Base-by-base conservation (phyloP, 2,329 filamentous ascomycete genomes). In the Botrytis pseudocinerea region DNA sequence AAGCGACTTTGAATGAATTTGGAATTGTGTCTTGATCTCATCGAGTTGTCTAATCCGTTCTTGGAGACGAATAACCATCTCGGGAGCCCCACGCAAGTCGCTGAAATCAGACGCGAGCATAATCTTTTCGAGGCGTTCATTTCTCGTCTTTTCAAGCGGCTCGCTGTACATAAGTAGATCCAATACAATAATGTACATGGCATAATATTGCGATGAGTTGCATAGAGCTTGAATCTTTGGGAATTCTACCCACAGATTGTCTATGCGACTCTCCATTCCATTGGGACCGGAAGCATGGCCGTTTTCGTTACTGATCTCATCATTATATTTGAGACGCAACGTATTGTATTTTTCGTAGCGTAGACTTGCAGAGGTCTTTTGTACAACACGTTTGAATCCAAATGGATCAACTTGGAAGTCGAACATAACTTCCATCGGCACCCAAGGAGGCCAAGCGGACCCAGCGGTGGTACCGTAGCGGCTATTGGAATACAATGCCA, bases 101-200 rank as follows among this genome's bases (percentile, higher is more conserved):
- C 95, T 99, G 81, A 99, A 99, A 82, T 99, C 96, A 0, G 96
- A 98, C 1, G 95, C 96, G 66, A 99, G 89, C 90, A 99, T 98
- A 78, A 99, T 99, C 86, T 98, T 98, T 82, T 99, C 96, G 25
- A 99, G 85, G 51, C 94, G 90, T 83, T 99, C 97, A 79, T 88
- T 97, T 73, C 97, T 90, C n/a, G 95, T 97, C 87, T 99, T 99
- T 82, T 99, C 96, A 64, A 97, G 84, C 2, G 96, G 96, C 82
- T 99, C 96, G 80, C 90, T 98, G 84, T 98, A 99, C 82, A 99
- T 91, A 69, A 99, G 86, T 60, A 99, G 87, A 83, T 99, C 96
- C 76, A 98, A 86, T 5, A 98, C 95, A 78, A 99, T 99, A 82
- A 99, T 94, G 80, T 99, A 99, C 86, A 99, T 91, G 7, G 96